Conservation (phyloP, 2,329 filamentous ascomycete species). For the Fusarium secorum region DNA sequence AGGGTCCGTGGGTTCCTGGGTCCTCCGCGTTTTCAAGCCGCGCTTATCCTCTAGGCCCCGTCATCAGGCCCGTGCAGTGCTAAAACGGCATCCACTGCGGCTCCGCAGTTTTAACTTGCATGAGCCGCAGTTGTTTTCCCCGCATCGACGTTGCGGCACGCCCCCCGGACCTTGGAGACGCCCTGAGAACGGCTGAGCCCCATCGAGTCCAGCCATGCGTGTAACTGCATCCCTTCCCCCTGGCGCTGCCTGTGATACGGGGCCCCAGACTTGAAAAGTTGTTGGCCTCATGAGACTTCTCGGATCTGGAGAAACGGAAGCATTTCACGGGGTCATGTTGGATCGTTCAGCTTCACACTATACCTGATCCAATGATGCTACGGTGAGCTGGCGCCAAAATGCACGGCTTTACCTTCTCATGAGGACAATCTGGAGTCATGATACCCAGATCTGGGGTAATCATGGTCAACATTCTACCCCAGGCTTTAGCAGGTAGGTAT, state of each 20-base stretch:
- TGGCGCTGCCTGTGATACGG: conserved; percentile 36
- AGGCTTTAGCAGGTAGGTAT: conserved; percentile 6
- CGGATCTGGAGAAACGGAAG: conserved; percentile 23
- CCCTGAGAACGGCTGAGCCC: conserved; percentile 14
- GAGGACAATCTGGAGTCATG: conserved; percentile 3
- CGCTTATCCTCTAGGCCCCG: conserved; percentile 33
- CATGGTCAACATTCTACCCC: conserved; percentile 8
- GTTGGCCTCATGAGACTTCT: conserved; percentile 19
- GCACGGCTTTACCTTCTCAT: conserved; percentile 20
- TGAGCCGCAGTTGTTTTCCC: conserved; percentile 44
- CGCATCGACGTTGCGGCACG: conserved; percentile 37
- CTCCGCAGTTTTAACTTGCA: conserved; percentile 44
- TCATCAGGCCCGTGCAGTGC: conserved; percentile 26
- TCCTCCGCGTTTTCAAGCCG: conserved; percentile 36
- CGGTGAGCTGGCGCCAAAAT: background rate
- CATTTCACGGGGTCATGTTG: conserved; percentile 2
- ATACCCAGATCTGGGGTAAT: conserved; percentile 18
- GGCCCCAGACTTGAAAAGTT: conserved; percentile 35
- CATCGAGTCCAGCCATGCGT: background rate
- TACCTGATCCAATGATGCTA: conserved; percentile 5
- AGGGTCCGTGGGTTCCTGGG: conserved; percentile 37
- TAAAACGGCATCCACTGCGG: conserved; percentile 40
- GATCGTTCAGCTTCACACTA: background rate
- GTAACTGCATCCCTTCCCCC: conserved; percentile 33
- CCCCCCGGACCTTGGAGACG: conserved; percentile 17